Conservation (phyloP, 495 filamentous ascomycete species). For the Aspergillus nidulans region DNA sequence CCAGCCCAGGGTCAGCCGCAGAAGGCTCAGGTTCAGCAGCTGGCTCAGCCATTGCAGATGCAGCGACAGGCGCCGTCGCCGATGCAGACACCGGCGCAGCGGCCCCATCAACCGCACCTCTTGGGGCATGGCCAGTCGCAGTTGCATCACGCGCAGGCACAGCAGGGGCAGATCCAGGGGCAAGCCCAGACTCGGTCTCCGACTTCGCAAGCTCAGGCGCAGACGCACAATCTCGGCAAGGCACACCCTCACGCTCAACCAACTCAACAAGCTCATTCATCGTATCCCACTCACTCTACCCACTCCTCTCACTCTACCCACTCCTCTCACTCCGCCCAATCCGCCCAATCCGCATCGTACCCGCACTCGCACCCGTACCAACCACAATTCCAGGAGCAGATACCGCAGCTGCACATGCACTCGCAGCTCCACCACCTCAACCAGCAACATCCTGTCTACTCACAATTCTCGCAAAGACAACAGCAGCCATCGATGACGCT, state of each 20-base stretch:
- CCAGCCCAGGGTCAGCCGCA: too few relatives aligned
- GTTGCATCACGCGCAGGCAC: too few relatives aligned
- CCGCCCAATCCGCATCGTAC: slow-evolving; percentile 8
- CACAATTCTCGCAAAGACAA: slow-evolving; percentile 9
- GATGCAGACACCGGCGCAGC: slow-evolving; percentile 7
- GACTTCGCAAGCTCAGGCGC: slow-evolving; percentile 9
- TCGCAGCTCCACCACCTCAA: slow-evolving; percentile 13
- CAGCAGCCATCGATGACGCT: slow-evolving; percentile 16
- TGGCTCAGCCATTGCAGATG: not conserved
- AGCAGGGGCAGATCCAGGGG: slow-evolving; percentile 20
- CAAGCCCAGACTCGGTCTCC: too few relatives aligned
- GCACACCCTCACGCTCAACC: too few relatives aligned
- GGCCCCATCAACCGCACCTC: slow-evolving; percentile 10
- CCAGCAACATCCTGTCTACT: slow-evolving; percentile 4
- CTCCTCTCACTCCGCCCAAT: too few relatives aligned
- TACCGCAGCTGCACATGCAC: slow-evolving; percentile 12
- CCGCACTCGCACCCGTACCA: slow-evolving; percentile 14
- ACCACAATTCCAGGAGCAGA: slow-evolving; percentile 13
- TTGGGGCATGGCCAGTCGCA: too few relatives aligned
- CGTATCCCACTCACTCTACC: not conserved
- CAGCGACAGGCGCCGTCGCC: slow-evolving; percentile 4
- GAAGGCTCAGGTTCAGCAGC: slow-evolving; percentile 3
- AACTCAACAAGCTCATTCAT: not conserved
- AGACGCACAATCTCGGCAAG: slow-evolving; percentile 2
- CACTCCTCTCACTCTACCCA: slow-evolving; percentile 4